Conservation (phyloP, 441 rosid genomes). For the Croton laevigatus region DNA sequence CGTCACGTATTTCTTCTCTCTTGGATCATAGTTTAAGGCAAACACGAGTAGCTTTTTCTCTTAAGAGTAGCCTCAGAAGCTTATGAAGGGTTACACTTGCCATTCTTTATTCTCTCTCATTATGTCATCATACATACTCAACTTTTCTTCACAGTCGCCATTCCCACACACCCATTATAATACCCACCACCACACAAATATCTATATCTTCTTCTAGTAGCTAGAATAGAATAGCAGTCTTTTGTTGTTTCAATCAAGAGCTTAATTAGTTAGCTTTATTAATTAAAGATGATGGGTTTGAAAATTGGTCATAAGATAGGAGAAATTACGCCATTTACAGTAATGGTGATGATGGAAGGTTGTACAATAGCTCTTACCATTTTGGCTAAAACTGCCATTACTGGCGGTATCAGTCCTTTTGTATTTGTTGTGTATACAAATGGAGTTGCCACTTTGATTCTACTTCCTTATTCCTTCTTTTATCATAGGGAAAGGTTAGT, state of each 20-base stretch:
- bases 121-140: background rate
- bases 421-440: constrained; percentile 72
- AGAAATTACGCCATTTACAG: constrained; percentile 42
- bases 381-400: constrained; percentile 56
- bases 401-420: constrained; percentile 70
- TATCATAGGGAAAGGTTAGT: constrained; percentile 52
- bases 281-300: constrained; percentile 26
- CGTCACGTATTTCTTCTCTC: constrained; percentile 31
- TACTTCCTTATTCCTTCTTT: constrained; percentile 59
- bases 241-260: background rate
- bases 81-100: constrained; percentile 46
- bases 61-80: constrained; percentile 37
- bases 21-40: constrained; percentile 38
- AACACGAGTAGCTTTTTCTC: constrained; percentile 65
- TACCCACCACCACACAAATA: too few relatives aligned
- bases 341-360: constrained; percentile 71
- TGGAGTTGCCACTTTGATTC: constrained; percentile 50
- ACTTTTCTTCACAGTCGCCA: background rate
- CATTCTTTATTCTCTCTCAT: background rate
- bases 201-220: too few relatives aligned
- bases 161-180: background rate
- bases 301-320: constrained; percentile 16
- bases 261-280: too few relatives aligned
- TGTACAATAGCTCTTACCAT: constrained; percentile 68
- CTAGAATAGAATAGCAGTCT: too few relatives aligned